Evolutionary conservation across 257 asterid genomes (phyloP), one percentile per base, ranked within the genome.

Genomic region (Fraxinus americana): DNA sequence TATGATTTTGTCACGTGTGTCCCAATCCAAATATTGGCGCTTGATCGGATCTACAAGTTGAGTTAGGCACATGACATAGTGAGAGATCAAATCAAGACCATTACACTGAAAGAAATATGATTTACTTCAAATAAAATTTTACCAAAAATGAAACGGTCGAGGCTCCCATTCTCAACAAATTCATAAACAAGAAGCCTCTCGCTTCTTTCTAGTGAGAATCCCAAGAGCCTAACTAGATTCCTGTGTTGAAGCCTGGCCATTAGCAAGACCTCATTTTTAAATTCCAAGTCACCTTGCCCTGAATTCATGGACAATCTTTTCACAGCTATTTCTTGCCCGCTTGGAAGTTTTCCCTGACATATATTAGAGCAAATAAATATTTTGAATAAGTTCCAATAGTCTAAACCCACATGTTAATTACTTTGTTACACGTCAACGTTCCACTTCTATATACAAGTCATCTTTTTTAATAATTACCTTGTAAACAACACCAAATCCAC

Each of bases 1-100:
- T 4, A 91, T 89, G 78, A 91, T 89, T 63, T 71, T 86, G 86
- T 78, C 79, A 12, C 92, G 87, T 19, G 21, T 76, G 0, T 81
- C 80, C 92, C 90, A 89, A 54, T 84, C 86, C 67, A 90, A 43
- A 1, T 75, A 10, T 2, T 65, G 13, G 1, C 67, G 61, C 35
- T 75, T 82, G 2, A 3, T 32, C 0, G 70, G 80, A 34, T 78
- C 83, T 80, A 19, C 21, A 70, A 14, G 1, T 66, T 4, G 6
- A 63, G 21, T 39, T 2, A 7, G 5, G 52, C 11, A 57, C 0
- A 61, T 3, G 5, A 36, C n/a, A 34, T 50, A 5, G 38, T 10
- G 34, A 54, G 25, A 19, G 21, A 19, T 41, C 27, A 65, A 67
- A 48, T 32, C 0, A 80, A 5, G 27, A 11, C 12, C 7, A 43